A percentile compares a stretch with the other conserved stretches of the same genome.
Evolutionary conservation across 1,284 basidiomycete species (phyloP).

Genomic region (Kalmanozyma brasiliensis): DNA sequence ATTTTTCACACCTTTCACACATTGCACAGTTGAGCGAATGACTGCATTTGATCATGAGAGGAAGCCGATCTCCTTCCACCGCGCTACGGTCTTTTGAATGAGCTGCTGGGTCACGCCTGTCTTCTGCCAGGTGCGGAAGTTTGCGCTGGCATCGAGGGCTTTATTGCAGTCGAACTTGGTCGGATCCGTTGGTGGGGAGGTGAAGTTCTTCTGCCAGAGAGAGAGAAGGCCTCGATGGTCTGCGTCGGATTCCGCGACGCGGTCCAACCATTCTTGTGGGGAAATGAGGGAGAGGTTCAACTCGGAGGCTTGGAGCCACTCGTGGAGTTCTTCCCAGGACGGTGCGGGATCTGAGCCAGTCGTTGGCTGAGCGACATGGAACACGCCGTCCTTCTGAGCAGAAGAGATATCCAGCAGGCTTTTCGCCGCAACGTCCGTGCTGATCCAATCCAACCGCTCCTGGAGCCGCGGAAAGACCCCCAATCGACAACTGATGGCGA

Average conservation of each 20-base stretch:
- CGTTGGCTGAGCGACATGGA: conserved; percentile 34
- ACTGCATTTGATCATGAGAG: conserved; percentile 10
- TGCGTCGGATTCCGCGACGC: conserved; percentile 63
- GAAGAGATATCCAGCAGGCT: conserved; percentile 72
- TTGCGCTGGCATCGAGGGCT: conserved; percentile 8
- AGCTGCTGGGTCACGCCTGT: conserved; percentile 20
- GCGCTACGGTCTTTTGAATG: conserved; percentile 26
- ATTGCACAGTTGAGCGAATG: neutral
- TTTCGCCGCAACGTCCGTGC: conserved; percentile 73
- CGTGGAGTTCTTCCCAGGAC: conserved; percentile 71
- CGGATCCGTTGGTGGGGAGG: neutral
- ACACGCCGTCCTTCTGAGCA: conserved; percentile 3
- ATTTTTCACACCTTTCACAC: conserved; percentile 3
- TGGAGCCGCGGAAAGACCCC: conserved; percentile 71
- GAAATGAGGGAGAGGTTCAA: conserved; percentile 80
- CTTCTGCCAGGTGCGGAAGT: conserved; percentile 15
- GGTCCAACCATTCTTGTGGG: conserved; percentile 73
- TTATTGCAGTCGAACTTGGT: conserved; percentile 16
- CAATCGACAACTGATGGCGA: conserved; percentile 70
- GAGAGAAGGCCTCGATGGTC: conserved; percentile 34
- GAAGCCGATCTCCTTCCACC: conserved; percentile 32
- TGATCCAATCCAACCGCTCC: conserved; percentile 72
- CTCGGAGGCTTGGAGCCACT: conserved; percentile 74
- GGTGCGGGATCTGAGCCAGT: neutral
- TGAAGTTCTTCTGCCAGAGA: conserved; percentile 37